Evolutionary conservation across 2,329 filamentous ascomycete genomes (phyloP), one percentile per base, ranked within the genome.

Genomic region (Sporothrix curviconia): DNA sequence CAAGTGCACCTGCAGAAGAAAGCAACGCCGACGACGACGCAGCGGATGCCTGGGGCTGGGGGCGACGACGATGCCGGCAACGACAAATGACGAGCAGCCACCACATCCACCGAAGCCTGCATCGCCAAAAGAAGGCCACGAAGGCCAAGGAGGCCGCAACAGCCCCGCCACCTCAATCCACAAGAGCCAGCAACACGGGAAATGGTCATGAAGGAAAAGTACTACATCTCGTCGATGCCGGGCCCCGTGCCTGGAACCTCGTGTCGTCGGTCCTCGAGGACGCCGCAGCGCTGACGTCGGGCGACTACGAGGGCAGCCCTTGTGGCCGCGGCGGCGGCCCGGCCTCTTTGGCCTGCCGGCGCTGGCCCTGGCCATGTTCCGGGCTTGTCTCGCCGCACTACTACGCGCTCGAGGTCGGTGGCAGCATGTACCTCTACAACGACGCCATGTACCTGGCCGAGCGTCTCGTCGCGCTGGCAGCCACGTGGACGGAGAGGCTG

Each of bases 191-290:
- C 30, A 42, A 53, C 37, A 62, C 78, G 83, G 56, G 87, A 94
- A 67, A 74, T 97, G 59, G 87, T 89, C 0, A 73, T 97, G 44
- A 87, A 80, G 60, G 94, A 99, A 72, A 88, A 81, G 1, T 99
- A 96, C 70, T 89, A 85, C 59, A 88, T 96, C 53, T 96, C 92
- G 0, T 87, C 88, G 2, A 87, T 96, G 69, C 92, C 94, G 0
- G 86, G 90, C 60, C 82, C 85, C 4, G 84, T 97, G 12, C 76
- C 92, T n/a, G n/a, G 19, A 77, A 82, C 17, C 78, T 89, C 28
- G 83, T 92, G 54, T 74, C 77, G 22, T 67, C 75, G 12, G 78
- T 86, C 28, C 69, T 81, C 60, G 80, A 85, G 59, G 84, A 88
- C 62, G 84, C 78, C 1, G 80, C 81, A 9, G 77, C 75, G 1